These are phyloP conservation scores for Acacia pycnantha DNA, from an alignment of 331 rosid genomes.

Conservation along the genomic window DNA sequence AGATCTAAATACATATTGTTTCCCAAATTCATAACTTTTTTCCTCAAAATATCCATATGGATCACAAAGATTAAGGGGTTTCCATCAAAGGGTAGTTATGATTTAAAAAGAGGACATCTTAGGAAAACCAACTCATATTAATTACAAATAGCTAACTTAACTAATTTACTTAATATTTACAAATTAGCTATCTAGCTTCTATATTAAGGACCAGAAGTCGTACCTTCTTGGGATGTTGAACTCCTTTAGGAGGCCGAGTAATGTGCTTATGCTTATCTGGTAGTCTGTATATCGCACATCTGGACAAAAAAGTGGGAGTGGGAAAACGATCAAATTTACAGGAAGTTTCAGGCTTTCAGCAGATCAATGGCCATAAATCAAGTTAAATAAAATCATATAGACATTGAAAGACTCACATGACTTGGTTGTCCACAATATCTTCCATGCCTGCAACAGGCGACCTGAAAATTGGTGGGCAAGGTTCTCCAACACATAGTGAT, in stretches of 20 bases:
- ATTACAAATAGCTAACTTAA: no score
- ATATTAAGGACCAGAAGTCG: no score
- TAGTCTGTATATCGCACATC: slow-evolving; percentile 86
- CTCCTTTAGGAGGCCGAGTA: slow-evolving; percentile 76
- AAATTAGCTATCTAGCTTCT: no score
- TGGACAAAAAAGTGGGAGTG: slow-evolving; percentile 24
- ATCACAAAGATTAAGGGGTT: no score
- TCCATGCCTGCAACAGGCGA: slow-evolving; percentile 88
- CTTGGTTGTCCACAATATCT: slow-evolving; percentile 95
- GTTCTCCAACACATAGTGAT: slow-evolving; percentile 89
- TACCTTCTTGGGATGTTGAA: slow-evolving; percentile 74
- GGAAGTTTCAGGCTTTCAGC: background rate
- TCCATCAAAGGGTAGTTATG: no score
- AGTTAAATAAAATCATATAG: background rate
- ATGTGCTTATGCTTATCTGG: slow-evolving; percentile 81
- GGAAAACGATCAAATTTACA: background rate
- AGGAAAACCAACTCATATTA: no score
- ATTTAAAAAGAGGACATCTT: no score
- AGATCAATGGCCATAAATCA: slow-evolving; percentile 1
- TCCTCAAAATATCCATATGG: no score
- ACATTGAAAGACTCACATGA: slow-evolving; percentile 60
- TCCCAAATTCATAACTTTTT: no score
- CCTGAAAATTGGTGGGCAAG: slow-evolving; percentile 94
- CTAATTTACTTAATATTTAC: no score
- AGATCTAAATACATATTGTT: no score